A percentile compares a stretch with the other conserved stretches of the same genome.
Conservation (phyloP, 148 eudicot species). For the Polygonum aviculare region DNA sequence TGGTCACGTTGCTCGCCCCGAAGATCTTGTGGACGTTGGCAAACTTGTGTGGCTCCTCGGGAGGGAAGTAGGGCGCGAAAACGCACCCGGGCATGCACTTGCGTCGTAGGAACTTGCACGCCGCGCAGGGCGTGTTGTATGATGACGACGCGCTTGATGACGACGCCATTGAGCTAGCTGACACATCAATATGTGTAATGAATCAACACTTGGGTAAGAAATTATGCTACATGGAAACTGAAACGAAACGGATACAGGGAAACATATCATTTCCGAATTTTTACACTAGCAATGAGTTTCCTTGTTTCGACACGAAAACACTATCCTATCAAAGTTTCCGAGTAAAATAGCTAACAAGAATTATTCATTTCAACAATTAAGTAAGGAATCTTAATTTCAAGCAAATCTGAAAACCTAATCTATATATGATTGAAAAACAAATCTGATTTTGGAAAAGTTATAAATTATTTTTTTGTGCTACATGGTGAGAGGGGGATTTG, state of each 20-base stretch:
- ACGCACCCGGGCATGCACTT: conserved; percentile 83
- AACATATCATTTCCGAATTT: too few species aligned
- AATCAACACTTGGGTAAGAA: not conserved
- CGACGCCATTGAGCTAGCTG: conserved; percentile 39
- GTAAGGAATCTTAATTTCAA: too few species aligned
- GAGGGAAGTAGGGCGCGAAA: conserved; percentile 77
- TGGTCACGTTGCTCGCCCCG: conserved; percentile 76
- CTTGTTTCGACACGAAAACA: too few species aligned
- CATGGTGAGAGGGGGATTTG: too few species aligned
- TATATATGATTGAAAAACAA: too few species aligned
- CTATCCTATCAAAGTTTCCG: too few species aligned
- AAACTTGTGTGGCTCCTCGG: conserved; percentile 77
- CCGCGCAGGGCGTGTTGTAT: conserved; percentile 82
- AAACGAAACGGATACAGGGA: too few species aligned
- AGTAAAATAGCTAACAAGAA: too few species aligned
- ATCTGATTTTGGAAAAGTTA: not conserved
- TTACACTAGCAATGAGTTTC: too few species aligned
- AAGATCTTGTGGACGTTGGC: conserved; percentile 87
- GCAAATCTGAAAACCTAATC: too few species aligned
- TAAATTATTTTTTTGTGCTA: not conserved
- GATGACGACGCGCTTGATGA: conserved; percentile 29
- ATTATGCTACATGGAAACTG: too few species aligned
- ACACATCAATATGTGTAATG: not conserved
- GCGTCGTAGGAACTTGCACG: conserved; percentile 81
- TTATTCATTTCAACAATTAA: too few species aligned